Percentiles rank a stretch among this genome's conserved stretches.
These are phyloP conservation scores for Luzula sylvatica DNA, from an alignment of 176 grass and related monocot species.

Conservation along the genomic window DNA sequence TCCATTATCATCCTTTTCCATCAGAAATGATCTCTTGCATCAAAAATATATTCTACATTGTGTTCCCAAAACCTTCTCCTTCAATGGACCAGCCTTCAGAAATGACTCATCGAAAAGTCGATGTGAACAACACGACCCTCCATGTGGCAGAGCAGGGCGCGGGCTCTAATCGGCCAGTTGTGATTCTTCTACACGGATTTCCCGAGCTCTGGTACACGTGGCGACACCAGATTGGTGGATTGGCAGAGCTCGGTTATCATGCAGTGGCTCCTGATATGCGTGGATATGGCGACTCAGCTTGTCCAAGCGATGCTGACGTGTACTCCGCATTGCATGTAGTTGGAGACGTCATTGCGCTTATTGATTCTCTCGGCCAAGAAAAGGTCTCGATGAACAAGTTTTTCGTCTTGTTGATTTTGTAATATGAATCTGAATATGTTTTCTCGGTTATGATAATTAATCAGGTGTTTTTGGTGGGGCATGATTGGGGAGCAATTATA, in stretches of 20 bases:
- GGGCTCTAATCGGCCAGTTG: not conserved
- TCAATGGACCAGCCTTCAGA: not conserved
- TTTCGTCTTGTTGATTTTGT: too few relatives aligned
- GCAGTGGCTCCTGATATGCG: slow-evolving; percentile 13
- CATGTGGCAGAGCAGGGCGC: slow-evolving; percentile 24
- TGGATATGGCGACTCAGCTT: slow-evolving; percentile 21
- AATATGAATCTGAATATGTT: too few relatives aligned
- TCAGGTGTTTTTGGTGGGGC: slow-evolving; percentile 44
- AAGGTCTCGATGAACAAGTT: slow-evolving; percentile 6
- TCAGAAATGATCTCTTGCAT: slow-evolving; percentile 1
- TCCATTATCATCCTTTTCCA: not conserved
- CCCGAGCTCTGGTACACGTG: slow-evolving; percentile 33
- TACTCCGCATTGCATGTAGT: slow-evolving; percentile 14
- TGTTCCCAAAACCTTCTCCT: not conserved
- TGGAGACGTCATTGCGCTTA: slow-evolving; percentile 10
- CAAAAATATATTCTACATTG: not conserved
- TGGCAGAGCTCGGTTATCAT: slow-evolving; percentile 13
- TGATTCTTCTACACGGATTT: slow-evolving; percentile 12
- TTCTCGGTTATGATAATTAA: too few relatives aligned
- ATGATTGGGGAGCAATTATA: slow-evolving; percentile 49
- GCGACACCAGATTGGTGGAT: slow-evolving; percentile 24
- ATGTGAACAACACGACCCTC: slow-evolving; percentile 18
- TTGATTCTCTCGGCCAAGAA: slow-evolving; percentile 15
- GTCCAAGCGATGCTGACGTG: not conserved
- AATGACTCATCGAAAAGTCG: slow-evolving; percentile 20